Base-by-base conservation (phyloP, 495 filamentous ascomycete species). In the Neurospora discreta region DNA sequence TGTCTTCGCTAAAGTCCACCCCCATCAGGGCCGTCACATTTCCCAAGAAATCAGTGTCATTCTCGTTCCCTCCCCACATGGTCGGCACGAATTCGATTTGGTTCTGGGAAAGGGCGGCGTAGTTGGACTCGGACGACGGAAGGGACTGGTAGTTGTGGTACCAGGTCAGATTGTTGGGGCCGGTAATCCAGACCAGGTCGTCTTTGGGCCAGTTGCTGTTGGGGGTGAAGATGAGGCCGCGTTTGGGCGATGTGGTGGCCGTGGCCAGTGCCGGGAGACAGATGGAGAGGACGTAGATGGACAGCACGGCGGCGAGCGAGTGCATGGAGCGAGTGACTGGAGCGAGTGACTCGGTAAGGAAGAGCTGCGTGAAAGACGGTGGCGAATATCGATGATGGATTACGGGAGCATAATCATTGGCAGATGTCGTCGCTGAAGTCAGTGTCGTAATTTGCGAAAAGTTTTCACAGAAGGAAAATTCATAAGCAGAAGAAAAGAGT, bases 111-210 rank as follows among this genome's bases (percentile, higher is more conserved):
- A 74, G 69, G 71, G 77, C 77, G 30, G 76, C 70, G 75, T 84
- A 85, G 23, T 65, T 26, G 13, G 52, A 65, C 23, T 77, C 75
- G 6, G 78, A 42, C 0, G 88, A 83, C 33, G 85, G 85, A 18
- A 77, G 74, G 52, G 80, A 77, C 9, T 73, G 73, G 80, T 90
- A 91, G 82, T 90, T 91, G 84, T 91, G 90, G 80, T 92, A 92
- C 90, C 90, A 92, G 9, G 87, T 88, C 68, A 92, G 73, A 72
- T 86, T 84, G 41, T 81, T 82, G 68, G 68, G 73, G 5, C 77
- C 43, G 4, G 75, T 71, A 46, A 80, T 76, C 86, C 87, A 90
- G 52, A 85, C 80, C 1, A 78, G 69, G 77, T 89, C 85, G 76
- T 91, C 89, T 5, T 71, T 41, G 26, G 84, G 82, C 73, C 84